These are phyloP conservation scores for Eutreptiella sp. DNA, from an alignment of 208 protist species.

Conservation along the genomic window DNA sequence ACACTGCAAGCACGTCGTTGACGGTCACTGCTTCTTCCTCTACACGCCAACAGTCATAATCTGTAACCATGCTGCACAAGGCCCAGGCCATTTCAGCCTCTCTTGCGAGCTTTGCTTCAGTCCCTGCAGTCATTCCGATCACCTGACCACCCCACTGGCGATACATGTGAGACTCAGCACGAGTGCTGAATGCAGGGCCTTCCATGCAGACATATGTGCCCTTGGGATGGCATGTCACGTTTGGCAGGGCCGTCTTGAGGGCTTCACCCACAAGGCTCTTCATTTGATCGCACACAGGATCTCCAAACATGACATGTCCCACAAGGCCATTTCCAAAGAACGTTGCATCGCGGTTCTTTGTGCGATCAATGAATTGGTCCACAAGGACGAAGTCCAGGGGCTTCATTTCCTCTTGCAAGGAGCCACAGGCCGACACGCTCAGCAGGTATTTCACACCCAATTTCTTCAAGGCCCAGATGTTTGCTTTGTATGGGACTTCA, in stretches of 20 bases:
- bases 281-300: constrained; percentile 58
- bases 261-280: constrained; percentile 40
- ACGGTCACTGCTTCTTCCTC: constrained; percentile 63
- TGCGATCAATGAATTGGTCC: constrained; percentile 78
- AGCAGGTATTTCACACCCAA: constrained; percentile 72
- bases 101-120: constrained; percentile 75
- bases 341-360: constrained; percentile 53
- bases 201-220: constrained; percentile 79
- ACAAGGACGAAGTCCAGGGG: constrained; percentile 76
- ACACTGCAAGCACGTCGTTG: constrained; percentile 43
- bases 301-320: constrained; percentile 66
- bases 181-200: constrained; percentile 77
- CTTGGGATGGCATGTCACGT: constrained; percentile 46
- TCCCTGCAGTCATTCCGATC: constrained; percentile 83
- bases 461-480: constrained; percentile 78
- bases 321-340: constrained; percentile 73
- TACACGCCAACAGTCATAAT: constrained; percentile 80
- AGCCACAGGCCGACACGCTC: constrained; percentile 74
- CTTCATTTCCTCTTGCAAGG: constrained; percentile 53
- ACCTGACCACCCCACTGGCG: constrained; percentile 60
- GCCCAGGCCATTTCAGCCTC: constrained; percentile 81
- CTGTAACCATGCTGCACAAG: constrained; percentile 78
- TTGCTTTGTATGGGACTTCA: constrained; percentile 80
- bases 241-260: constrained; percentile 42
- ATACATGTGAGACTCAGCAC: constrained; percentile 69